Evolutionary conservation across 495 filamentous ascomycete species (phyloP).

Genomic region (Podospora bellae-mahoneyi): DNA sequence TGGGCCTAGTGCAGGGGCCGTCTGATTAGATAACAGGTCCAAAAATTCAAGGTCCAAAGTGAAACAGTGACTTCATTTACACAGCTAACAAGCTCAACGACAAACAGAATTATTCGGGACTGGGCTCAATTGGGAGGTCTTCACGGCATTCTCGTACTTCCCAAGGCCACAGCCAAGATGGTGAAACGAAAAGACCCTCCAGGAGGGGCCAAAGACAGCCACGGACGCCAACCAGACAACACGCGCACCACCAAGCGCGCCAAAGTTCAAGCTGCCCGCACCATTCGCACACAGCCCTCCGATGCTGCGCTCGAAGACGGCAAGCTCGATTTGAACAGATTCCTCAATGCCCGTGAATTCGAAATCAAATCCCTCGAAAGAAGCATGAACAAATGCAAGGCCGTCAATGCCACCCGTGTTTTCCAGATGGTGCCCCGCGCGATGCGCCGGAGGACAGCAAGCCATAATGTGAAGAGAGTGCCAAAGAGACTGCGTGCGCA

Average conservation of each 20-base stretch:
- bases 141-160: background rate
- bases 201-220: constrained; percentile 7
- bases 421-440: constrained; percentile 87
- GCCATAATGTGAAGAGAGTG: constrained; percentile 92
- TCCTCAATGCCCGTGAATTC: constrained; percentile 75
- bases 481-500: constrained; percentile 69
- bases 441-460: constrained; percentile 81
- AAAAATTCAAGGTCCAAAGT: constrained; percentile 12
- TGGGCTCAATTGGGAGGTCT: too few species aligned
- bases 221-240: background rate
- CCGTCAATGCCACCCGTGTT: constrained; percentile 63
- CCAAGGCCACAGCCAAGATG: background rate
- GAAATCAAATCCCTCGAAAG: constrained; percentile 82
- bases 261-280: constrained; percentile 65
- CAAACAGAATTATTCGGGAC: background rate
- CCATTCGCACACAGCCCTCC: constrained; percentile 66
- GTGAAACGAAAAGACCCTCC: constrained; percentile 29
- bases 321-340: constrained; percentile 74
- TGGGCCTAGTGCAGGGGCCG: constrained; percentile 4
- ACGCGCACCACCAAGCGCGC: constrained; percentile 45
- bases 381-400: constrained; percentile 71
- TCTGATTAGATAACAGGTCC: constrained; percentile 31
- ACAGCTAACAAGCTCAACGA: background rate
- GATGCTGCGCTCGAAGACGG: constrained; percentile 72
- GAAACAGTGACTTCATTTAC: background rate